A percentile compares a stretch with the other conserved stretches of the same genome.
Evolutionary conservation across 345 rosid genomes (phyloP).

Genomic region (sweet orange (Citrus sinensis)): DNA sequence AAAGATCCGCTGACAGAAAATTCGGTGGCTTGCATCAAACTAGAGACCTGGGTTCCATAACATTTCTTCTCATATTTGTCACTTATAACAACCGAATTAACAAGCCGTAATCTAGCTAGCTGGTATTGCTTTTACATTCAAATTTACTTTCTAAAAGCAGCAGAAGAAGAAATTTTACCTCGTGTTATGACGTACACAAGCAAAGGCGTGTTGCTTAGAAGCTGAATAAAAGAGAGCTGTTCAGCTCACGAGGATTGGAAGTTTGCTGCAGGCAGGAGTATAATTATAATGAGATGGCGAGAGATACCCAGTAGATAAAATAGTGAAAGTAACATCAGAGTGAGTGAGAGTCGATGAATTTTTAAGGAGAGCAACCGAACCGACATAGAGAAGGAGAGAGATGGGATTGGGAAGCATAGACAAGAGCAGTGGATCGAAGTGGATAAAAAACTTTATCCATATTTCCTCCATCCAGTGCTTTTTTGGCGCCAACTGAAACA

Average conservation of each 20-base stretch:
- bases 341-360: background rate
- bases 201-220: background rate
- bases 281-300: background rate
- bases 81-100: background rate
- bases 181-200: background rate
- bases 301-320: background rate
- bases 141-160: background rate
- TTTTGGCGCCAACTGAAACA: conserved; percentile 38
- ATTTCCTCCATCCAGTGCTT: conserved; percentile 14
- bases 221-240: background rate
- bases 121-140: background rate
- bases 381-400: background rate
- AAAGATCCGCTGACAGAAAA: background rate
- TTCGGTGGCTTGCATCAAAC: background rate
- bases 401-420: conserved; percentile 5
- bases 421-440: conserved; percentile 17
- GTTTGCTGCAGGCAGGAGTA: background rate
- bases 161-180: conserved; percentile 15
- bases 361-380: background rate
- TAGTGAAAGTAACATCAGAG: background rate
- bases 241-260: background rate
- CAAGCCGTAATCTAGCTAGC: background rate
- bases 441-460: conserved; percentile 34
- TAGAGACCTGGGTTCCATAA: background rate
- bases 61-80: background rate